These are phyloP conservation scores for Neurospora hispaniola DNA, from an alignment of 495 filamentous ascomycete species.

Conservation along the genomic window DNA sequence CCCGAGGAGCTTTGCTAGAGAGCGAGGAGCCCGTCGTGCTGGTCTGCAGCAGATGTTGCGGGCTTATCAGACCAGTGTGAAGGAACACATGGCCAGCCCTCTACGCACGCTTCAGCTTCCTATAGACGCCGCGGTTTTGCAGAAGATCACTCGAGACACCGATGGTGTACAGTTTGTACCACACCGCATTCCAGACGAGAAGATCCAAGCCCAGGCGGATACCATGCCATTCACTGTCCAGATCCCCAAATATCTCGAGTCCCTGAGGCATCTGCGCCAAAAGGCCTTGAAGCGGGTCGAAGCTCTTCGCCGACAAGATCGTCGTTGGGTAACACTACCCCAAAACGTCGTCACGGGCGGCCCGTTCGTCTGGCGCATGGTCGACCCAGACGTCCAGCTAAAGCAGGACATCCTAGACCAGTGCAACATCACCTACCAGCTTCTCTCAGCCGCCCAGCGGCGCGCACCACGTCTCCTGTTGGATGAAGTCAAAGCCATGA, in stretches of 20 bases:
- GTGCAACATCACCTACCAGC: slow-evolving; percentile 3
- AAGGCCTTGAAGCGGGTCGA: slow-evolving; percentile 1
- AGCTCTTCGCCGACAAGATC: neutral
- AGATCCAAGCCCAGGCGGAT: slow-evolving; percentile 10
- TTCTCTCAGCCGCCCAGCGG: neutral
- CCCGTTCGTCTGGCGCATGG: slow-evolving; percentile 8
- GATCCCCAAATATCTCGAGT: slow-evolving; percentile 1
- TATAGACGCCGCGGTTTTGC: slow-evolving; percentile 2
- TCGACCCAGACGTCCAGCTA: slow-evolving; percentile 1
- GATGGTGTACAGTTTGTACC: slow-evolving; percentile 11
- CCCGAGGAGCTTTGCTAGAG: slow-evolving; percentile 7
- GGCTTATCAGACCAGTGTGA: slow-evolving; percentile 8
- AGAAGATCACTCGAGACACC: neutral
- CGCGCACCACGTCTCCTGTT: slow-evolving; percentile 7
- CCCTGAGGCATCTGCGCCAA: neutral
- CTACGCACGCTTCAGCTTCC: slow-evolving; percentile 24
- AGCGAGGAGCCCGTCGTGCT: slow-evolving; percentile 30
- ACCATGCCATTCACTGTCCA: slow-evolving; percentile 9
- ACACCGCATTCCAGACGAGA: neutral
- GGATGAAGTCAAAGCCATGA: neutral
- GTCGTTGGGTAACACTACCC: slow-evolving; percentile 5
- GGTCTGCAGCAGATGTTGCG: slow-evolving; percentile 30
- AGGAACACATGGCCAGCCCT: slow-evolving; percentile 15
- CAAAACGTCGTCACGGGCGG: slow-evolving; percentile 10
- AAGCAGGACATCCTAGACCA: slow-evolving; percentile 6